Base-by-base conservation (phyloP, 441 rosid genomes). In the Arabidopsis lyrata region DNA sequence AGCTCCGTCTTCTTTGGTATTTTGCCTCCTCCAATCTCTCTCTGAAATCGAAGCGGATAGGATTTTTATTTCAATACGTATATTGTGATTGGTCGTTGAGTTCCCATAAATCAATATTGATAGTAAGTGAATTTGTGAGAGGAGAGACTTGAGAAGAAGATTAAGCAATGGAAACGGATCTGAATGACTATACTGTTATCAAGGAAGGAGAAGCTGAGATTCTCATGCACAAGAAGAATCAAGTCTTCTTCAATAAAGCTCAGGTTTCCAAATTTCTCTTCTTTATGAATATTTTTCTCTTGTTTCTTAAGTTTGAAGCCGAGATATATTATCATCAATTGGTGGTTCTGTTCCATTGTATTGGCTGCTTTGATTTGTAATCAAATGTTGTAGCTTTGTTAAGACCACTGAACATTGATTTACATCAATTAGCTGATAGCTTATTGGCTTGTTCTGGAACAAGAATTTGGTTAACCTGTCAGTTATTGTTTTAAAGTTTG, bases 161-260 rank as follows among this genome's bases (percentile, higher is more conserved):
- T 34, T 70, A 42, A 66, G 44, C 77, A 72, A 74, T 75, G 86
- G 50, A 78, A 35, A 72, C 64, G 76, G 85, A 87, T 84, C 86
- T 89, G 68, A 80, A 80, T 70, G 93, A 86, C 66, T 90, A 73
- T 62, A 85, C 90, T 6, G 81, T 91, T 77, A 77, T 87, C 78
- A 91, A 86, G 75, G 98, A 93, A 85, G 98, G 98, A 34, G 96
- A 89, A 72, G 97, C 97, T 29, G 95, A 91, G 89, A 87, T 93
- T 84, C 92, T 93, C 16, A 84, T 93, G 96, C 97, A 87, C 76
- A 83, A 86, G 45, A 90, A 88, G 70, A 93, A 93, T 54, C 86
- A 90, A 86, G 98, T 91, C 42, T 93, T 93, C 74, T 93, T 81
- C 83, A 93, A 93, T 82, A 91, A 90, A 75, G 87, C 98, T 79